Percentiles rank a stretch among this genome's conserved stretches.
phyloP scores from a whole-genome alignment of 2,329 filamentous ascomycete species.

The Trichoderma atrobrunneum region DNA sequence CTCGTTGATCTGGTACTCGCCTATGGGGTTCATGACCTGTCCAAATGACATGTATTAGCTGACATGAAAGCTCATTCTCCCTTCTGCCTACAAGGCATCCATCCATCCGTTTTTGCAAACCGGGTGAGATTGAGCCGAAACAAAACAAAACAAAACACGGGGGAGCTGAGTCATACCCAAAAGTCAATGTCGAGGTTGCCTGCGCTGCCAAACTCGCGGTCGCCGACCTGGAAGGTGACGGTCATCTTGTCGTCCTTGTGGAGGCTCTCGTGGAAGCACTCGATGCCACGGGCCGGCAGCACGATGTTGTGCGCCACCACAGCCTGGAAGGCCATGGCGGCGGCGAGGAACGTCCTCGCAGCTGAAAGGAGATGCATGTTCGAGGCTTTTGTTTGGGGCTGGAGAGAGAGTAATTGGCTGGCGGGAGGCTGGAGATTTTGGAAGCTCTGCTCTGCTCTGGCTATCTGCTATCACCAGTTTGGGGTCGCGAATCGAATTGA shows the following conservation, averaged over 20 bases:
- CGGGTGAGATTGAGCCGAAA: neutral
- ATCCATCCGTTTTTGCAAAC: neutral
- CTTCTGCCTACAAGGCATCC: conserved; percentile 17
- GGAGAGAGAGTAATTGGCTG: neutral
- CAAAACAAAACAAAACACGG: neutral
- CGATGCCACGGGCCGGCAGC: conserved; percentile 85
- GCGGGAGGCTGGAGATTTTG: neutral
- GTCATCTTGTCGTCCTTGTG: conserved; percentile 98
- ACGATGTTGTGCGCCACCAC: conserved; percentile 91
- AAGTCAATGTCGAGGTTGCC: conserved; percentile 97
- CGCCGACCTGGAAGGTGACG: conserved; percentile 96
- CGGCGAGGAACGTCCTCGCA: conserved; percentile 43
- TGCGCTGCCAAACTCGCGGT: conserved; percentile 90
- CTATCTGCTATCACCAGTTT: neutral
- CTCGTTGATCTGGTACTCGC: conserved; percentile 75
- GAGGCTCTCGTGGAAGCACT: conserved; percentile 95
- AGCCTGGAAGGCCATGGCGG: conserved; percentile 48
- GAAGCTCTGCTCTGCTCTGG: neutral
- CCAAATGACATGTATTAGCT: neutral
- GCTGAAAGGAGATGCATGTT: conserved; percentile 36
- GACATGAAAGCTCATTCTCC: neutral
- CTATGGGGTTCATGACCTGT: conserved; percentile 74
- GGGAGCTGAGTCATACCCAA: conserved; percentile 64
- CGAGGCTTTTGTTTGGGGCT: neutral
- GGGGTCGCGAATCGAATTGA: conserved; percentile 23